phyloP scores from a whole-genome alignment of 345 rosid species.

The Dovyalis caffra region DNA sequence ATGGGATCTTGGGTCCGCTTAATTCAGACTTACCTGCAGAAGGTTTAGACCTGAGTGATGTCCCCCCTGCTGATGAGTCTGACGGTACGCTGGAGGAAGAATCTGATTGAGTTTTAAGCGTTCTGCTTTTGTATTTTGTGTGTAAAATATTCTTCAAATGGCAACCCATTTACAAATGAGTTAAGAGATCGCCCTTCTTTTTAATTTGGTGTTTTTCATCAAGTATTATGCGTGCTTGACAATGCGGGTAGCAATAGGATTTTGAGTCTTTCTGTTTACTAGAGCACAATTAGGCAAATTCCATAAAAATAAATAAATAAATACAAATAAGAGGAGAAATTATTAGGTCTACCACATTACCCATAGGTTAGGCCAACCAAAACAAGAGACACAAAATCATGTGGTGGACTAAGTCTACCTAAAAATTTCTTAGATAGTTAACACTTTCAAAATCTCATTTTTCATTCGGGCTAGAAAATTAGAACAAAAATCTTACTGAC shows the following conservation, averaged over 20 bases:
- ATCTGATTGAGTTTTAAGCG: background rate
- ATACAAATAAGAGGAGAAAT: no score
- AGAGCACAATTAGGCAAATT: background rate
- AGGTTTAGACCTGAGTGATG: slow-evolving; percentile 65
- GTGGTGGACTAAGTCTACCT: no score
- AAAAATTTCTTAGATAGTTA: no score
- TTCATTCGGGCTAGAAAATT: background rate
- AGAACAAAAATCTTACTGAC: no score
- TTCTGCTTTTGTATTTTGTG: background rate
- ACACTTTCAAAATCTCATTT: background rate
- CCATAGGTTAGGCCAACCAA: no score
- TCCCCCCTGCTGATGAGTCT: slow-evolving; percentile 38
- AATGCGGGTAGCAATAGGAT: background rate
- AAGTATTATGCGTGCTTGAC: background rate
- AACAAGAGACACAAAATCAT: no score
- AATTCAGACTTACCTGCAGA: slow-evolving; percentile 73
- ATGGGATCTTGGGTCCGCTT: slow-evolving; percentile 72
- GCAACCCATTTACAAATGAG: background rate
- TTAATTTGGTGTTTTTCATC: background rate
- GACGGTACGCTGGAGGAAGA: slow-evolving; percentile 9
- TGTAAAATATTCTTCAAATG: background rate
- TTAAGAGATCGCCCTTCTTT: background rate
- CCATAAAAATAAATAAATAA: no score
- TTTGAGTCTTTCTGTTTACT: background rate
- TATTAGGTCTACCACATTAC: no score